phyloP scores from a whole-genome alignment of 129 eudicot genomes.

The Ambrosia artemisiifolia region DNA sequence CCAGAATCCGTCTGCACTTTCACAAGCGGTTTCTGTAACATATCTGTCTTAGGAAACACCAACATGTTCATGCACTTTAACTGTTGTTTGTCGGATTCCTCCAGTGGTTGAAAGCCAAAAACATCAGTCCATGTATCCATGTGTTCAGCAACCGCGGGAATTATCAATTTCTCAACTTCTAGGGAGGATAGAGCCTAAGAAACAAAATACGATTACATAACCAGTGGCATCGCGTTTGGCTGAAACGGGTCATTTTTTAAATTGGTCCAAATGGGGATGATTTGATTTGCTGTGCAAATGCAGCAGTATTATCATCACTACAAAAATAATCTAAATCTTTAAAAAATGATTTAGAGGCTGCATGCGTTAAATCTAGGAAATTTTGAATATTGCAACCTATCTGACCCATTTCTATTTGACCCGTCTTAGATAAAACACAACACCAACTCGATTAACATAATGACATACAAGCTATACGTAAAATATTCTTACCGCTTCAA shows the following conservation, averaged over 20 bases:
- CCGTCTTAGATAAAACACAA: not conserved
- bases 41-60: slow-evolving; percentile 89
- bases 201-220: not conserved
- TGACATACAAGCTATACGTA: not conserved
- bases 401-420: not conserved
- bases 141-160: slow-evolving; percentile 85
- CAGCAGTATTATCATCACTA: too few relatives aligned
- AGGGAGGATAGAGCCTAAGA: slow-evolving; percentile 66
- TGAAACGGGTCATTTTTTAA: not conserved
- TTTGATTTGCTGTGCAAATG: not conserved
- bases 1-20: slow-evolving; percentile 20
- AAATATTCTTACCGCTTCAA: slow-evolving; percentile 55
- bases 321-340: not conserved
- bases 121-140: slow-evolving; percentile 75
- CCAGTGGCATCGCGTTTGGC: not conserved
- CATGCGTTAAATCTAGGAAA: not conserved
- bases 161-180: slow-evolving; percentile 65
- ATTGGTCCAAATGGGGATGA: not conserved
- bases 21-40: slow-evolving; percentile 58
- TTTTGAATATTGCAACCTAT: not conserved
- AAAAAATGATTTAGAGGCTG: not conserved
- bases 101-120: slow-evolving; percentile 55
- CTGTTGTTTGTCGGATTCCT: slow-evolving; percentile 58
- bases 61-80: slow-evolving; percentile 64
- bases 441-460: not conserved